phyloP scores from a whole-genome alignment of 2,329 filamentous ascomycete genomes.

The Epichloe scottii region DNA sequence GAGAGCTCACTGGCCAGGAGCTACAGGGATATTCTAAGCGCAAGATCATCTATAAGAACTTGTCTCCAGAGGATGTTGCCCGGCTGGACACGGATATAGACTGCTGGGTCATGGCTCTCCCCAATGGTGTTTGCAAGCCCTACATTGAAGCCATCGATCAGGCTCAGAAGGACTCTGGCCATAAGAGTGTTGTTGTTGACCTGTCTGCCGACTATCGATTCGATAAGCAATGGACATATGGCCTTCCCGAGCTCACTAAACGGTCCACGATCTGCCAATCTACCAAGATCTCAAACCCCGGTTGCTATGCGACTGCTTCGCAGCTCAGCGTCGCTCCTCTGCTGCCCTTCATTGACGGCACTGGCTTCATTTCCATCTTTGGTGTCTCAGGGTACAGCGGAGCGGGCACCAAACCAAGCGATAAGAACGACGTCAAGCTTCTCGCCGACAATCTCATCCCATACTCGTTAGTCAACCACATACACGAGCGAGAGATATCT shows the following conservation, averaged over 20 bases:
- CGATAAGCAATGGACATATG: slow-evolving; percentile 69
- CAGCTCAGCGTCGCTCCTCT: slow-evolving; percentile 82
- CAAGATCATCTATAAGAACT: slow-evolving; percentile 83
- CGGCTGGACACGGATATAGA: slow-evolving; percentile 79
- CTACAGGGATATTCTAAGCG: slow-evolving; percentile 85
- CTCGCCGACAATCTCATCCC: slow-evolving; percentile 67
- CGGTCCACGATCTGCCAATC: slow-evolving; percentile 65
- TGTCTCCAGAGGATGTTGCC: slow-evolving; percentile 74
- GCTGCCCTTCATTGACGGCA: slow-evolving; percentile 43
- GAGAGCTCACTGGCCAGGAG: slow-evolving; percentile 77
- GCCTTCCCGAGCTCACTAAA: slow-evolving; percentile 73
- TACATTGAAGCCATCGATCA: slow-evolving; percentile 81
- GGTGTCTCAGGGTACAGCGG: slow-evolving; percentile 91
- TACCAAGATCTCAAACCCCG: slow-evolving; percentile 79
- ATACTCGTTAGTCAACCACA: slow-evolving; percentile 69
- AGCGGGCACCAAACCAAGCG: slow-evolving; percentile 84
- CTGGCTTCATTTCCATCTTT: slow-evolving; percentile 63
- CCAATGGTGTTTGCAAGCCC: slow-evolving; percentile 88
- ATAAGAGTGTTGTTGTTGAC: slow-evolving; percentile 72
- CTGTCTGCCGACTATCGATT: slow-evolving; percentile 96
- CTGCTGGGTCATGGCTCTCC: slow-evolving; percentile 95
- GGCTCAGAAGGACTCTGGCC: slow-evolving; percentile 39
- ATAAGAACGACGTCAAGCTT: slow-evolving; percentile 78
- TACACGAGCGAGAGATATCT: slow-evolving; percentile 88
- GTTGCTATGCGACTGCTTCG: slow-evolving; percentile 88